These are phyloP conservation scores for Solanum chacoense DNA, from an alignment of 305 asterid species.

Conservation along the genomic window DNA sequence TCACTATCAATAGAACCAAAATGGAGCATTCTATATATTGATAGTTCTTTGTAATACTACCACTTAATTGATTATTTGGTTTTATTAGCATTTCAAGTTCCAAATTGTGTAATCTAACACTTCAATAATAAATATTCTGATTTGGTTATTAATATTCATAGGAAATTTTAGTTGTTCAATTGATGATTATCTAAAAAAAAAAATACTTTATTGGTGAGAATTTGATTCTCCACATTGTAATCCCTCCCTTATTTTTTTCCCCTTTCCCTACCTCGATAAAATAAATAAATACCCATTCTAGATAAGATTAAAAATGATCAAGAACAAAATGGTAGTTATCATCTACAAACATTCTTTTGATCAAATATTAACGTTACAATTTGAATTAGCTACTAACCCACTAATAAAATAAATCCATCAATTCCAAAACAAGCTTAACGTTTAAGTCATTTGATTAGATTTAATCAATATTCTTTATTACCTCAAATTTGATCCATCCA, in stretches of 20 bases:
- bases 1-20: background rate
- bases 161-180: background rate
- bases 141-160: background rate
- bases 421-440: background rate
- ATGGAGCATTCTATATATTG: background rate
- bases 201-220: background rate
- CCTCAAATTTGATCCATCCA: background rate
- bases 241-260: rapidly evolving
- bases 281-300: background rate
- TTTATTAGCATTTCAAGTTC: background rate
- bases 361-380: background rate
- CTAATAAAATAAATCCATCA: background rate
- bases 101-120: background rate
- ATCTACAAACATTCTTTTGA: background rate
- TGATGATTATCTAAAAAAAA: no score
- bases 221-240: background rate
- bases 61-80: background rate
- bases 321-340: background rate
- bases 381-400: background rate
- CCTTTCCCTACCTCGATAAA: background rate
- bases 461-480: background rate
- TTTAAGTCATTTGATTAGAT: background rate
- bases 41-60: background rate
- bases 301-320: background rate
- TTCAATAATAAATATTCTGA: background rate